These are phyloP conservation scores for Elsinoe fawcettii DNA, from an alignment of 2,329 filamentous ascomycete genomes.

Conservation along the genomic window DNA sequence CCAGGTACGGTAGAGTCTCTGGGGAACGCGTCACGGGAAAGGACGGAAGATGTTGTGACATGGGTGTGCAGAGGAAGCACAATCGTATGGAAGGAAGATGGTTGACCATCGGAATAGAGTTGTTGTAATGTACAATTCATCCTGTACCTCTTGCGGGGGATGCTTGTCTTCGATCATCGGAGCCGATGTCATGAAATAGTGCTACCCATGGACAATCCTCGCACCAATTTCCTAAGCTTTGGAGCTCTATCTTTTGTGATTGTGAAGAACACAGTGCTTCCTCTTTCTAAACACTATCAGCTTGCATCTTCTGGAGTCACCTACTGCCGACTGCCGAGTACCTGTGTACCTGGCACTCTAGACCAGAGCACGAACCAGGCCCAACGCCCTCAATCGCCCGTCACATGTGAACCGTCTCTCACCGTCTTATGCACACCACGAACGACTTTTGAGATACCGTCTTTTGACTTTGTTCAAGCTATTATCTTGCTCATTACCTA, in stretches of 20 bases:
- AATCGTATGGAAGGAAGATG: not conserved
- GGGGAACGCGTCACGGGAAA: not conserved
- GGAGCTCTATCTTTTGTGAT: not conserved
- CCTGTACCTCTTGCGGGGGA: conserved; percentile 7
- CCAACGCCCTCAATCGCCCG: conserved; percentile 11
- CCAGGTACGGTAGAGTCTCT: not conserved
- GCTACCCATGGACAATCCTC: not conserved
- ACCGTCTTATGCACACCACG: conserved; percentile 12
- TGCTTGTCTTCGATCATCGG: conserved; percentile 7
- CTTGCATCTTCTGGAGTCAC: not conserved
- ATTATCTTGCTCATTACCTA: not conserved
- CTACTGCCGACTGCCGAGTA: not conserved
- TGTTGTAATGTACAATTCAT: not conserved
- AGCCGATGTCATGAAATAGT: not conserved
- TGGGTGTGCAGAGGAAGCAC: not conserved
- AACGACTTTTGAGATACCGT: conserved; percentile 1
- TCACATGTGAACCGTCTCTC: conserved; percentile 6
- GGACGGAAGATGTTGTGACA: not conserved
- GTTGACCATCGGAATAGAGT: not conserved
- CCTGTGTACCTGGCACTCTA: conserved; percentile 8
- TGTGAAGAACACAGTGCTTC: too few species aligned
- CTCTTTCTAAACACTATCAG: not conserved
- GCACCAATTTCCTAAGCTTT: not conserved
- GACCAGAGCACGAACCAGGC: conserved; percentile 6
- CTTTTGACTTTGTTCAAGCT: not conserved